Conservation (phyloP, 352 stramenopile species). For the Globisporangium nagaii region DNA sequence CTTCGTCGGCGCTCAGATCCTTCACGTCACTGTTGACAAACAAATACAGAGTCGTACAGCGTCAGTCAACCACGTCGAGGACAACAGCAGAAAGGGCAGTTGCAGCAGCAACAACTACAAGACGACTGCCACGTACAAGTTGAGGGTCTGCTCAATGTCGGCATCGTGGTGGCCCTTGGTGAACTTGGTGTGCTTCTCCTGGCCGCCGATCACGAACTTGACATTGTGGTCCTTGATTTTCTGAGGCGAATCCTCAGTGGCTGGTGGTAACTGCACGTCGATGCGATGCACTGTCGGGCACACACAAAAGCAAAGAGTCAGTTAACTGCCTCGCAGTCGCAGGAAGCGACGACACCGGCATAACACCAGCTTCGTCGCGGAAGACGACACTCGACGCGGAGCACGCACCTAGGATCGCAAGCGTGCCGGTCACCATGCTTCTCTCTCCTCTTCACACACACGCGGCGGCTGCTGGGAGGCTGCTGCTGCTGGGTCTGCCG, state of each 20-base stretch:
- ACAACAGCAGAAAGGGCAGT: too few relatives aligned
- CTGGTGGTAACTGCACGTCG: slow-evolving; percentile 3
- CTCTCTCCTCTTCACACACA: slow-evolving; percentile 4
- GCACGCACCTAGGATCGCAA: slow-evolving; percentile 30
- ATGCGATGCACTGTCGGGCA: slow-evolving; percentile 15
- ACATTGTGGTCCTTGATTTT: slow-evolving; percentile 7
- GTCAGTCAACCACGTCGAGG: too few relatives aligned
- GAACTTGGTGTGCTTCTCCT: slow-evolving; percentile 12
- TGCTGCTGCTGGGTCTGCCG: neutral
- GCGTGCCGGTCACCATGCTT: slow-evolving; percentile 38
- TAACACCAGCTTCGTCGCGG: too few relatives aligned
- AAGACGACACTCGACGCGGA: too few relatives aligned
- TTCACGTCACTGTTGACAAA: slow-evolving; percentile 27
- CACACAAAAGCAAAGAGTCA: slow-evolving; percentile 3
- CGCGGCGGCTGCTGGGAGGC: neutral
- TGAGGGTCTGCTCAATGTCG: slow-evolving; percentile 10
- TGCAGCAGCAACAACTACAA: too few relatives aligned
- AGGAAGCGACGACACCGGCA: too few relatives aligned
- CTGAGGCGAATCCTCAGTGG: neutral
- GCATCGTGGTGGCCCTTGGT: slow-evolving; percentile 5
- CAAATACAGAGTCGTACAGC: neutral
- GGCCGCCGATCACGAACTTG: slow-evolving; percentile 7
- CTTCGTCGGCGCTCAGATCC: slow-evolving; percentile 15
- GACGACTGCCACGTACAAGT: slow-evolving; percentile 17
- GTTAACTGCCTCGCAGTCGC: too few relatives aligned